Evolutionary conservation across 108 stramenopile species (phyloP).

Genomic region (Pseudonitzschia multiseries): DNA sequence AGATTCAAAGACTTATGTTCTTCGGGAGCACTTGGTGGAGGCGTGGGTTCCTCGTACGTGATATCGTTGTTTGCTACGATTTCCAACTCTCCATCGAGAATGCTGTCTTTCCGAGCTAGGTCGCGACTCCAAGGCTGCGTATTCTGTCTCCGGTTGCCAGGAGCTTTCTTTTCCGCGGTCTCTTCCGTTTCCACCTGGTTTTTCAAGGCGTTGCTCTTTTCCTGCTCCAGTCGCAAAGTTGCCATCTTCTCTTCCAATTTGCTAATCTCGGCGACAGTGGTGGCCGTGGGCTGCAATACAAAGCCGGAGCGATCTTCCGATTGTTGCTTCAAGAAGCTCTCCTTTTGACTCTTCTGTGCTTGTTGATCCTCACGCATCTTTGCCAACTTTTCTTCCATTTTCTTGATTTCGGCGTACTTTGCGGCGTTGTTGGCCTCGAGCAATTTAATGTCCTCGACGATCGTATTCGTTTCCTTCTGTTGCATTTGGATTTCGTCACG

Average conservation of each 20-base stretch:
- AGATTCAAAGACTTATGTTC: constrained; percentile 1
- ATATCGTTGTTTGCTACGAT: neutral
- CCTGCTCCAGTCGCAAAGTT: neutral
- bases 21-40: neutral
- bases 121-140: constrained; percentile 1
- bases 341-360: neutral
- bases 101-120: neutral
- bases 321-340: neutral
- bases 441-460: neutral
- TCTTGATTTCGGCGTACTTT: constrained; percentile 24
- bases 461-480: neutral
- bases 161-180: neutral
- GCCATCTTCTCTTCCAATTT: neutral
- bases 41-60: neutral
- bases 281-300: constrained; percentile 65
- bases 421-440: constrained; percentile 20
- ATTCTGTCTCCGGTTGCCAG: neutral
- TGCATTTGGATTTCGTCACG: neutral
- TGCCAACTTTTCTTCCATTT: constrained; percentile 20
- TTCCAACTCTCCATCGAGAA: constrained; percentile 4
- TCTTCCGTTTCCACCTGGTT: neutral
- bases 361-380: constrained; percentile 17
- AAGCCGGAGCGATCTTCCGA: constrained; percentile 15
- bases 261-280: constrained; percentile 35
- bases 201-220: neutral